phyloP scores from a whole-genome alignment of 140 eudicot genomes.

The Oenanthe javanica region DNA sequence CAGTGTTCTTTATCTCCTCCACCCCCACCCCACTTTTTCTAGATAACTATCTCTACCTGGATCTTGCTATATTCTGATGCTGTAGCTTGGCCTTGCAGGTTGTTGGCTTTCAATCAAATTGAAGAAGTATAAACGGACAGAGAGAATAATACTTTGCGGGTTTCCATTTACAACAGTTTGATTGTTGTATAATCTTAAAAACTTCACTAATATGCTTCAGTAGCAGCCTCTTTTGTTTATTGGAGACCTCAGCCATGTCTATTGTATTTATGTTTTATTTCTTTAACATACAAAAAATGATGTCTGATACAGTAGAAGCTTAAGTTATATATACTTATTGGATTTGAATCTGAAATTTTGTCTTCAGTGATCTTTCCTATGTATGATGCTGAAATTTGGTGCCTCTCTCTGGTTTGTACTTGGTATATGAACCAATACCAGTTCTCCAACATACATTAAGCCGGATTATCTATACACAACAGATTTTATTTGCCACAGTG shows the following conservation, averaged over 20 bases:
- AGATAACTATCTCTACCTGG: not conserved
- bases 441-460: not conserved
- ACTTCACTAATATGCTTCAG: not conserved
- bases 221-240: not conserved
- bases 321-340: not conserved
- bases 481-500: not conserved
- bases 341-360: not conserved
- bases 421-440: not conserved
- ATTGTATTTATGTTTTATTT: not conserved
- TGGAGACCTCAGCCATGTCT: not conserved
- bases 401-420: not conserved
- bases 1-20: not conserved
- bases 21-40: not conserved
- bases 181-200: not conserved
- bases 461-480: not conserved
- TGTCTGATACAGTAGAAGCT: not conserved
- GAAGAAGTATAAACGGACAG: not conserved
- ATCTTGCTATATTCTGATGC: not conserved
- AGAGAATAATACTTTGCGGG: not conserved
- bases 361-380: not conserved
- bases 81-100: slow-evolving; percentile 4
- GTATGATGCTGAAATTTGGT: not conserved
- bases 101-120: not conserved
- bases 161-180: not conserved
- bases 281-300: not conserved